Evolutionary conservation across 2,329 filamentous ascomycete genomes (phyloP).

Genomic region (Penicillium nordicum): DNA sequence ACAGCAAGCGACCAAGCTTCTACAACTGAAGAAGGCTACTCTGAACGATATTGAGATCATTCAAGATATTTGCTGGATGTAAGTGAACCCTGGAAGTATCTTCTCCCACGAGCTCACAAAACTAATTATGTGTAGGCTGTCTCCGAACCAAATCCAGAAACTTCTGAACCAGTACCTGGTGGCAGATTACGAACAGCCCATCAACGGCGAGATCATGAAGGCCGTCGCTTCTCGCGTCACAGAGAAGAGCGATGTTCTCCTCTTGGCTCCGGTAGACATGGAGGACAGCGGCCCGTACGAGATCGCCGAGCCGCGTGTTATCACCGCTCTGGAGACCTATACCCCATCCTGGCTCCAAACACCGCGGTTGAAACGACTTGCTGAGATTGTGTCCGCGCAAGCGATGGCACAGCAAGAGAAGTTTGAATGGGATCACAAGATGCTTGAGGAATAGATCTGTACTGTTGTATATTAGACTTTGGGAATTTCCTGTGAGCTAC

Average conservation of each 20-base stretch:
- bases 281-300: slow-evolving; percentile 98
- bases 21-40: slow-evolving; percentile 98
- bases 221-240: slow-evolving; percentile 94
- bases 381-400: slow-evolving; percentile 97
- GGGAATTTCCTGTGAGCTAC: slow-evolving; percentile 24
- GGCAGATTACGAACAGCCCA: slow-evolving; percentile 97
- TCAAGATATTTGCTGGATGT: slow-evolving; percentile 99
- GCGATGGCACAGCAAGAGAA: slow-evolving; percentile 94
- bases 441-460: slow-evolving; percentile 24
- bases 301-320: slow-evolving; percentile 93
- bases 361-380: slow-evolving; percentile 85
- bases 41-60: slow-evolving; percentile 99
- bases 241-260: slow-evolving; percentile 94
- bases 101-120: neutral
- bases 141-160: slow-evolving; percentile 98
- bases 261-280: slow-evolving; percentile 95
- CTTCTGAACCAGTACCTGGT: slow-evolving; percentile 97
- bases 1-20: slow-evolving; percentile 93
- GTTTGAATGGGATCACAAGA: slow-evolving; percentile 51
- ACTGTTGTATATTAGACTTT: slow-evolving; percentile 27
- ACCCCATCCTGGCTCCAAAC: slow-evolving; percentile 98
- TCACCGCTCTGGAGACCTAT: slow-evolving; percentile 95
- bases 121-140: slow-evolving; percentile 60
- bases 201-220: slow-evolving; percentile 99
- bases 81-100: slow-evolving; percentile 45